Evolutionary conservation across 2,329 filamentous ascomycete genomes (phyloP).

Genomic region (Sclerotinia sclerotiorum): DNA sequence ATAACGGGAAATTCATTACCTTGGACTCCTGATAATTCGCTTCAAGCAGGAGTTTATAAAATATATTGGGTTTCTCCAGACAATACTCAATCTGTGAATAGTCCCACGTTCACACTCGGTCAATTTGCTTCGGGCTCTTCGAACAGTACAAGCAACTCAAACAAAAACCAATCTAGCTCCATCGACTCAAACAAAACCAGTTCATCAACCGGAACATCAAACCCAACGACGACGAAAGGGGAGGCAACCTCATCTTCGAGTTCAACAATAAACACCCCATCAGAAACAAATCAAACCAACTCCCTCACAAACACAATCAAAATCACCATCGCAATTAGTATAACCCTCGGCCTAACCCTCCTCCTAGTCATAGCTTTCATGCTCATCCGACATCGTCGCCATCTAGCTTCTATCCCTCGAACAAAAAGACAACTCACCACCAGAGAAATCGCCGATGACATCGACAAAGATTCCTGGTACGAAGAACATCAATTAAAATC

Average conservation of each 20-base stretch:
- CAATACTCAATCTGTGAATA: background rate
- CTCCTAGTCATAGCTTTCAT: background rate
- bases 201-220: background rate
- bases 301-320: background rate
- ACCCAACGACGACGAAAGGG: no score
- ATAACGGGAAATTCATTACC: background rate
- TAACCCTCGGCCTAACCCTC: background rate
- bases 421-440: background rate
- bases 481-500: background rate
- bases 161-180: background rate
- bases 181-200: background rate
- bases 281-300: background rate
- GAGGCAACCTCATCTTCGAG: background rate
- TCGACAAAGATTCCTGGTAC: background rate
- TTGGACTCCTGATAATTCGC: background rate
- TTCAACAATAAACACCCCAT: background rate
- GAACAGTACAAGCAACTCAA: background rate
- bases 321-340: background rate
- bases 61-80: conserved; percentile 2
- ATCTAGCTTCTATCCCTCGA: background rate
- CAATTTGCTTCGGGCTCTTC: background rate
- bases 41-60: background rate
- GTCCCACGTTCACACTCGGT: conserved; percentile 1
- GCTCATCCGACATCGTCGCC: background rate
- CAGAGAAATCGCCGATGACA: conserved; percentile 1